phyloP scores from a whole-genome alignment of 768 basidiomycete species.

The Russula olivacea region DNA sequence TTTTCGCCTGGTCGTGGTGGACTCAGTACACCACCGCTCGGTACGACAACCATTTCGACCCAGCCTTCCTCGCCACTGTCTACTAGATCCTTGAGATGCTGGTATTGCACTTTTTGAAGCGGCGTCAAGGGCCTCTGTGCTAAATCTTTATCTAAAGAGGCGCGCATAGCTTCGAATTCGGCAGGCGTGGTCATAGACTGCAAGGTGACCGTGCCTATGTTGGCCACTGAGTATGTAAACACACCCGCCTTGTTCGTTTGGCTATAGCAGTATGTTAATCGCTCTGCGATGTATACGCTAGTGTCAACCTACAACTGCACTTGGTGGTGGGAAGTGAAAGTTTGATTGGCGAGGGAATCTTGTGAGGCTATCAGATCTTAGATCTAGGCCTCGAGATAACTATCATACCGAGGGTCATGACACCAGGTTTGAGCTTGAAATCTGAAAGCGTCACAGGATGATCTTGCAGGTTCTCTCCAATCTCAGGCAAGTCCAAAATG shows the following conservation, averaged over 20 bases:
- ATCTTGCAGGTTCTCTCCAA: slow-evolving; percentile 24
- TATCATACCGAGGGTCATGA: slow-evolving; percentile 21
- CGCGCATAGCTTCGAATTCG: slow-evolving; percentile 20
- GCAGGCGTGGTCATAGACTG: slow-evolving; percentile 19
- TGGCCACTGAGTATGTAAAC: slow-evolving; percentile 19
- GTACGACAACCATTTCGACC: slow-evolving; percentile 22
- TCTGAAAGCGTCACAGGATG: slow-evolving; percentile 24
- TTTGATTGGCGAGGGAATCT: slow-evolving; percentile 19
- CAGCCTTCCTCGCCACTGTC: slow-evolving; percentile 22
- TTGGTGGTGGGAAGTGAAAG: slow-evolving; percentile 18
- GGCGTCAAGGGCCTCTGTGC: slow-evolving; percentile 11
- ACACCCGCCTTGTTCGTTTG: slow-evolving; percentile 10
- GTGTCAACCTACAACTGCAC: slow-evolving; percentile 13
- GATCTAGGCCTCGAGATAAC: not conserved
- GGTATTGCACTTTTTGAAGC: slow-evolving; percentile 17
- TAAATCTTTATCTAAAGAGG: slow-evolving; percentile 16
- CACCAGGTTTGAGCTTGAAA: slow-evolving; percentile 15
- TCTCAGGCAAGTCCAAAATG: slow-evolving; percentile 23
- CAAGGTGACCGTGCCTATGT: slow-evolving; percentile 17
- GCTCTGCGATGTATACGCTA: not conserved
- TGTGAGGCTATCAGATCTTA: not conserved
- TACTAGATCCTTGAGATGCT: slow-evolving; percentile 20
- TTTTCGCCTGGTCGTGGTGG: slow-evolving; percentile 12
- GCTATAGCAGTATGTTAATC: slow-evolving; percentile 9
- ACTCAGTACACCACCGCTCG: slow-evolving; percentile 18